Conservation (phyloP, 2,329 filamentous ascomycete genomes). For the Harringtonia lauricola region DNA sequence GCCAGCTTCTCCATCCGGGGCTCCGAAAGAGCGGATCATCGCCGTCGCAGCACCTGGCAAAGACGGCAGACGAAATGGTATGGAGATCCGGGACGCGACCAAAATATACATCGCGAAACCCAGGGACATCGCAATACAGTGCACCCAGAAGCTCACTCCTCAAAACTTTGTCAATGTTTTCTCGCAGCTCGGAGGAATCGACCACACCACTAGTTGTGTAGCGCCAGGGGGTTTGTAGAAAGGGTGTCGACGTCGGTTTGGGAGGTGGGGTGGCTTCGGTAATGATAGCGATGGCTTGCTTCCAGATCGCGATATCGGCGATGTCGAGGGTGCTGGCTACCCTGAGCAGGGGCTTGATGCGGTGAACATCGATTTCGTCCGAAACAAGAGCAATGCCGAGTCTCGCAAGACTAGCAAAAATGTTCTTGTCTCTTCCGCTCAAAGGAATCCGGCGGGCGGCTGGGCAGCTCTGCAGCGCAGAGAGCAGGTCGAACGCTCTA, state of each 20-base stretch:
- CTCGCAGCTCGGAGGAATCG: constrained; percentile 24
- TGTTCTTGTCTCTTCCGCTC: neutral
- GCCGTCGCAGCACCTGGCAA: constrained; percentile 21
- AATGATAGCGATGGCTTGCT: constrained; percentile 23
- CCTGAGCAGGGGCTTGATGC: constrained; percentile 21
- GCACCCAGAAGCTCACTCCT: constrained; percentile 22
- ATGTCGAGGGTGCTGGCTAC: constrained; percentile 17
- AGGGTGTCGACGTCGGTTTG: constrained; percentile 13
- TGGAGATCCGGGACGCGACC: constrained; percentile 19
- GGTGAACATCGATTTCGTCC: constrained; percentile 12
- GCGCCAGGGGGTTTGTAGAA: constrained; percentile 20
- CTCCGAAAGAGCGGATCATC: constrained; percentile 19
- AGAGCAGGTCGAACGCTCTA: neutral
- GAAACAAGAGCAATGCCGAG: constrained; percentile 1
- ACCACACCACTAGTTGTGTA: constrained; percentile 20
- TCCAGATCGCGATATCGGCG: constrained; percentile 22
- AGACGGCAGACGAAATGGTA: constrained; percentile 20
- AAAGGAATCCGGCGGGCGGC: neutral
- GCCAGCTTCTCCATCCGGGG: constrained; percentile 23
- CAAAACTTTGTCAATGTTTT: constrained; percentile 21
- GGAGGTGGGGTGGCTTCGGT: constrained; percentile 19
- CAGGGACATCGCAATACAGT: constrained; percentile 22
- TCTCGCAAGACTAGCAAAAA: neutral
- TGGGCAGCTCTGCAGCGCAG: neutral
- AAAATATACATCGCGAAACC: constrained; percentile 23